Evolutionary conservation across 768 basidiomycete species (phyloP).

Genomic region (Leccinum ochraceum): DNA sequence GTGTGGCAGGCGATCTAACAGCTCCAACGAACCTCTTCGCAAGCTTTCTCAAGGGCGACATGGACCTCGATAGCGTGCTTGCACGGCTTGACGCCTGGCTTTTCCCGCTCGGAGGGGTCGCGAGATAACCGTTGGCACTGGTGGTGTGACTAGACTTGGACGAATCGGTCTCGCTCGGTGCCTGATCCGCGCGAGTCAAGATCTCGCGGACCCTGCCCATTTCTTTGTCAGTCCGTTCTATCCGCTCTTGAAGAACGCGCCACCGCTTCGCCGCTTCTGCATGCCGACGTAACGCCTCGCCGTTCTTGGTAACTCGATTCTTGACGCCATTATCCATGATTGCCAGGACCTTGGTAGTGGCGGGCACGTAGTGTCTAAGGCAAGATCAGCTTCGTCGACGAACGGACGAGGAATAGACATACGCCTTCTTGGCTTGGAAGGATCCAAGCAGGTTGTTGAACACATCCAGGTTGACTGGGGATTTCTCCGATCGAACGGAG

Average conservation of each 20-base stretch:
- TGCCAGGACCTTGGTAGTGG: slow-evolving; percentile 86
- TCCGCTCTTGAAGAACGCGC: slow-evolving; percentile 77
- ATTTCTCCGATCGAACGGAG: slow-evolving; percentile 51
- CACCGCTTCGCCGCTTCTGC: slow-evolving; percentile 88
- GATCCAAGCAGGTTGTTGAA: slow-evolving; percentile 70
- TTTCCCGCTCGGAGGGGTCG: slow-evolving; percentile 57
- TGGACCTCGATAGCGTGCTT: slow-evolving; percentile 63
- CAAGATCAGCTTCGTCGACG: slow-evolving; percentile 14
- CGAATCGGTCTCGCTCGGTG: slow-evolving; percentile 71
- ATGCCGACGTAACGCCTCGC: slow-evolving; percentile 88
- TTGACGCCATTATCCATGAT: slow-evolving; percentile 94
- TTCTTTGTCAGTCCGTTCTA: slow-evolving; percentile 76
- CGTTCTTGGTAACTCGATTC: slow-evolving; percentile 94
- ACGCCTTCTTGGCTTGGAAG: slow-evolving; percentile 90
- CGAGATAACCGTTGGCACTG: slow-evolving; percentile 55
- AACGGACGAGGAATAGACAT: slow-evolving; percentile 24
- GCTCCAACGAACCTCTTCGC: slow-evolving; percentile 67
- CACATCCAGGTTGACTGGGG: slow-evolving; percentile 56
- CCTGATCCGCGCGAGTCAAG: slow-evolving; percentile 49
- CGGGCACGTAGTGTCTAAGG: slow-evolving; percentile 89
- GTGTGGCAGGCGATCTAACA: no score
- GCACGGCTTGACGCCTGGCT: slow-evolving; percentile 43
- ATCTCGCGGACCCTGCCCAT: slow-evolving; percentile 73
- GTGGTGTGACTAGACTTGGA: slow-evolving; percentile 57
- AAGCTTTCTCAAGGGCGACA: slow-evolving; percentile 79